phyloP scores from a whole-genome alignment of 192 early-diverging fungal species.

The Backusella westeae region DNA sequence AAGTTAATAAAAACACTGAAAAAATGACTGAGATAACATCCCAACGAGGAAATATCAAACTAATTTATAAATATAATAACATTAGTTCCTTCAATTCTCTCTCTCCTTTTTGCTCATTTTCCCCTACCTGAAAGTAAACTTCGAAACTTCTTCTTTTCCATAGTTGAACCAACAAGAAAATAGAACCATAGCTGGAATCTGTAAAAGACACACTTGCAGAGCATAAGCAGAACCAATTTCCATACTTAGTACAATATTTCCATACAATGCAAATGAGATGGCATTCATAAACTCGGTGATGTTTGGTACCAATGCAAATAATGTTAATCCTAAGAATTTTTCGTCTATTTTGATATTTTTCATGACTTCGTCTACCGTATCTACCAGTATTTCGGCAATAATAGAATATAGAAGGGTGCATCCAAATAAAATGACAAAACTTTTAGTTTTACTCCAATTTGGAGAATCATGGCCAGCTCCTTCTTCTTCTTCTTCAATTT shows the following conservation, averaged over 20 bases:
- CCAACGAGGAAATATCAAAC: constrained; percentile 40
- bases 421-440: constrained; percentile 70
- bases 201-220: constrained; percentile 92
- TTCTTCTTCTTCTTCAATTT: constrained; percentile 49
- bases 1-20: constrained; percentile 75
- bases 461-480: constrained; percentile 89
- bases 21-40: constrained; percentile 41
- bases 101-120: neutral
- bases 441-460: constrained; percentile 85
- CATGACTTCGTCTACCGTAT: constrained; percentile 80
- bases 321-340: constrained; percentile 89
- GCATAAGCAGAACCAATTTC: constrained; percentile 98
- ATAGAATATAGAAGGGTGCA: constrained; percentile 85
- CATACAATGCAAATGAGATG: constrained; percentile 91
- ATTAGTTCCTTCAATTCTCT: neutral
- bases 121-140: constrained; percentile 35
- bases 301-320: constrained; percentile 95
- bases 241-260: constrained; percentile 74
- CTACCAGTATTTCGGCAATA: constrained; percentile 92
- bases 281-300: constrained; percentile 95
- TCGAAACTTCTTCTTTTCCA: constrained; percentile 25
- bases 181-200: constrained; percentile 91
- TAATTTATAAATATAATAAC: neutral
- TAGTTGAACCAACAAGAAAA: constrained; percentile 68
- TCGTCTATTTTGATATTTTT: constrained; percentile 65